phyloP scores from a whole-genome alignment of 805 yeast species.

The Starmerella bacillaris region DNA sequence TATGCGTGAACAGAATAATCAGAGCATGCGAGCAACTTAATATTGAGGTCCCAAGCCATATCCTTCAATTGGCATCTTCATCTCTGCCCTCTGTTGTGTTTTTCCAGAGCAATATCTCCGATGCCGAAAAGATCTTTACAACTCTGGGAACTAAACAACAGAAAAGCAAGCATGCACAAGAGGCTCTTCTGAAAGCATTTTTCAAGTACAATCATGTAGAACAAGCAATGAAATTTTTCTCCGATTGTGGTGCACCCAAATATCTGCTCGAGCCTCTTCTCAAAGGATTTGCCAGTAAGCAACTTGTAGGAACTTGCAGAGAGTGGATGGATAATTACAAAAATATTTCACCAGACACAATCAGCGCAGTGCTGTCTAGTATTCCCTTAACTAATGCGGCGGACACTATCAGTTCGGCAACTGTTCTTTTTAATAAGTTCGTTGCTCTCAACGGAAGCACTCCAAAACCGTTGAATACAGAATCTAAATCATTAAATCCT shows the following conservation, averaged over 20 bases:
- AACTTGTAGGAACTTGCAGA: conserved; percentile 9
- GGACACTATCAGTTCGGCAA: conserved; percentile 6
- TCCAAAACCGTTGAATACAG: background rate
- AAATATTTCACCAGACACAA: background rate
- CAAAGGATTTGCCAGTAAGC: conserved; percentile 9
- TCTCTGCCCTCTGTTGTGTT: background rate
- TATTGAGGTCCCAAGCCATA: conserved; percentile 4
- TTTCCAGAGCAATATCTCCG: conserved; percentile 4
- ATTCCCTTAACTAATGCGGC: conserved; percentile 3
- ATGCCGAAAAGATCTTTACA: conserved; percentile 6
- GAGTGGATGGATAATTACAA: conserved; percentile 9
- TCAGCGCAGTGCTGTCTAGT: conserved; percentile 4
- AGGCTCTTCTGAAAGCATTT: conserved; percentile 7
- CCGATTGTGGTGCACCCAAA: conserved; percentile 10
- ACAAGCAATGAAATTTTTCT: conserved; percentile 11
- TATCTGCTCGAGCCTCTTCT: conserved; percentile 7
- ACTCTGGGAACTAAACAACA: conserved; percentile 4
- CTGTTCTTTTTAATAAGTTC: conserved; percentile 6
- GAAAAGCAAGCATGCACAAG: conserved; percentile 6
- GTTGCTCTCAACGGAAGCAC: background rate
- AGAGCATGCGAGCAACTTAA: conserved; percentile 5
- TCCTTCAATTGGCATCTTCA: background rate
- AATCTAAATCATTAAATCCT: too few relatives aligned
- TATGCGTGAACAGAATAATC: conserved; percentile 8
- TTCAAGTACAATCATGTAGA: conserved; percentile 5